Conservation (phyloP, 2,329 filamentous ascomycete species). For the Rhexocercosporidium sp. region DNA sequence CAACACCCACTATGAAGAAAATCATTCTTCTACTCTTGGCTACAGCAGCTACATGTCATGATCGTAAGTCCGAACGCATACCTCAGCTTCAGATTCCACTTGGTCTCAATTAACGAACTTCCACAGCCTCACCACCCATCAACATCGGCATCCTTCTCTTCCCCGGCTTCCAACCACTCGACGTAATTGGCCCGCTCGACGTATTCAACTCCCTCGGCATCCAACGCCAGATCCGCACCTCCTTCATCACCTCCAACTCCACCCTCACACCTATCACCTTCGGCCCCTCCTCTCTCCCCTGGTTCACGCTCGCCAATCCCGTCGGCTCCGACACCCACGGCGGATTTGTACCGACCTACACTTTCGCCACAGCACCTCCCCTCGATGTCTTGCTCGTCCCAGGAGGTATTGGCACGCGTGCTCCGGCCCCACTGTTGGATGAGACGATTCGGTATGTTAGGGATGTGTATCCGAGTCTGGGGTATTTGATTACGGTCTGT, state of each 20-base stretch:
- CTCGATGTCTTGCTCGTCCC: constrained; percentile 60
- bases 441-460: constrained; percentile 52
- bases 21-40: background rate
- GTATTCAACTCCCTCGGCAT: background rate
- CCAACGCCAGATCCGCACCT: background rate
- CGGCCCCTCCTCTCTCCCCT: background rate
- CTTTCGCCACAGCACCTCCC: constrained; percentile 31
- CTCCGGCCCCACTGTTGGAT: constrained; percentile 37
- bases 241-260: background rate
- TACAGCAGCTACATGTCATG: background rate
- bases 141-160: constrained; percentile 5
- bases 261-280: background rate
- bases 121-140: background rate
- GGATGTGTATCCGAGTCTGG: constrained; percentile 46
- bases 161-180: background rate
- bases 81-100: background rate
- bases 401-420: constrained; percentile 59
- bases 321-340: background rate
- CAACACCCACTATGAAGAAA: background rate
- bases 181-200: background rate
- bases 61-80: background rate
- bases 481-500: constrained; percentile 68
- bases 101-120: too few species aligned
- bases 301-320: background rate
- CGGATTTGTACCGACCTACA: constrained; percentile 27